Evolutionary conservation across 352 stramenopile species (phyloP), one percentile per base, ranked within the genome.

Genomic region (Saprolegnia diclina): DNA sequence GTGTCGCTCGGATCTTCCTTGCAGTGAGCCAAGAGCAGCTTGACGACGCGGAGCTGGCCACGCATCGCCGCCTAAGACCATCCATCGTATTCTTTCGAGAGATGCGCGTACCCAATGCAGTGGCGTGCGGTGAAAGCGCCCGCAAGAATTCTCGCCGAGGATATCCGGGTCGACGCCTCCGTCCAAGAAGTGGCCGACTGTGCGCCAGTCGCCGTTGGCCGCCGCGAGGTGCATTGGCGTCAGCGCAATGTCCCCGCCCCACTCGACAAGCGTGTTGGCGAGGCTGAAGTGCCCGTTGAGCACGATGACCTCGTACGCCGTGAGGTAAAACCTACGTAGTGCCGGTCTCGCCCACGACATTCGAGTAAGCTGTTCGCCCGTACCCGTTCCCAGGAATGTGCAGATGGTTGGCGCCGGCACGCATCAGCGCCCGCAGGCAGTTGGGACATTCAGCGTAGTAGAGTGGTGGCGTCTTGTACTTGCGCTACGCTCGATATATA

Each of bases 391-490:
- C 77, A 0, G 81, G 81, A 5, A 93, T 71, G 71, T 74, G 74
- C 18, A 93, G 70, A 11, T 82, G 82, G 42, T 90, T 91, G 0
- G 81, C 85, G 22, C 88, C 85, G 7, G 84, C 84, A 48, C 88
- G 79, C 1, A 94, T 73, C 4, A 93, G 65, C 50, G 89, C 21
- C 0, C 80, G 76, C 11, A 83, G 77, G 37, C 83, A 93, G 35
- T 90, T 83, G 48, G 88, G 84, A 59, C 84, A 85, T 26, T 83
- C 77, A 1, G 74, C 79, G 80, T 82, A 91, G 66, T 90, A 93
- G 13, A 93, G 68, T 50, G 83, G 78, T 0, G 85, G 80, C 5
- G 82, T 91, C 0, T 74, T 65, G 42, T 85, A 90, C 40, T 84
- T 85, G 26, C 76, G 72, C 35, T 59, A 59, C 3, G 10, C 11